A percentile compares a stretch with the other conserved stretches of the same genome.
Conservation (phyloP, 1,284 basidiomycete species). For the Trichosporon sp. region DNA sequence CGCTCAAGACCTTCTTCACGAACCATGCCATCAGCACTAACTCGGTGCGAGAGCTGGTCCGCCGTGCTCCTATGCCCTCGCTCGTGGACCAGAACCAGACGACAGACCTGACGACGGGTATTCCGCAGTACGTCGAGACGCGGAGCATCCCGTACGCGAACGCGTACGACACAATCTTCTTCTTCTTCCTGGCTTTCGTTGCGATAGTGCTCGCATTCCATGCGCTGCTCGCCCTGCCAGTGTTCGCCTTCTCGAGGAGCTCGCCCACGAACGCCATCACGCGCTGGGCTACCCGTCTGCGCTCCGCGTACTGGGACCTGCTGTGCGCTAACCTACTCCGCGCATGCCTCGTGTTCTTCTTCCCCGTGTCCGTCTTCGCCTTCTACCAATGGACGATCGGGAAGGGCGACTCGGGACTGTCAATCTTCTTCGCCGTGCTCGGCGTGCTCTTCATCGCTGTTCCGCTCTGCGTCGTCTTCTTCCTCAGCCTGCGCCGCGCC, state of each 20-base stretch:
- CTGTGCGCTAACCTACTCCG: constrained; percentile 55
- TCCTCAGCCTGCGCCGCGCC: constrained; percentile 41
- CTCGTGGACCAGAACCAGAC: constrained; percentile 61
- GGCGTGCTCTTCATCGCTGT: constrained; percentile 63
- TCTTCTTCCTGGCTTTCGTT: constrained; percentile 67
- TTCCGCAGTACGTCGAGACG: constrained; percentile 77
- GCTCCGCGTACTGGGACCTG: constrained; percentile 61
- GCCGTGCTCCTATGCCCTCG: constrained; percentile 64
- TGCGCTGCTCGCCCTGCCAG: constrained; percentile 61
- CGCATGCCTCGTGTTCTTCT: constrained; percentile 64
- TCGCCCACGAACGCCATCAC: constrained; percentile 26
- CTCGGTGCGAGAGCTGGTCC: constrained; percentile 27
- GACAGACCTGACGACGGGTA: constrained; percentile 65
- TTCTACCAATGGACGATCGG: constrained; percentile 85
- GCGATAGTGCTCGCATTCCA: constrained; percentile 64
- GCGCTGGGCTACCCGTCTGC: constrained; percentile 53
- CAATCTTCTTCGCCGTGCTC: constrained; percentile 67
- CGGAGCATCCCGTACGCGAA: constrained; percentile 75
- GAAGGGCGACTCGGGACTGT: constrained; percentile 72
- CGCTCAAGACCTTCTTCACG: constrained; percentile 59
- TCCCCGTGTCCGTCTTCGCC: constrained; percentile 73
- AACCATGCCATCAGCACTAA: constrained; percentile 10
- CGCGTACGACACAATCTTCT: constrained; percentile 79
- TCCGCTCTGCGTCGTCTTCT: constrained; percentile 59
- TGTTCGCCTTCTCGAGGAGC: constrained; percentile 49